These are phyloP conservation scores for Nissolia schottii DNA, from an alignment of 306 rosid species.

Conservation along the genomic window DNA sequence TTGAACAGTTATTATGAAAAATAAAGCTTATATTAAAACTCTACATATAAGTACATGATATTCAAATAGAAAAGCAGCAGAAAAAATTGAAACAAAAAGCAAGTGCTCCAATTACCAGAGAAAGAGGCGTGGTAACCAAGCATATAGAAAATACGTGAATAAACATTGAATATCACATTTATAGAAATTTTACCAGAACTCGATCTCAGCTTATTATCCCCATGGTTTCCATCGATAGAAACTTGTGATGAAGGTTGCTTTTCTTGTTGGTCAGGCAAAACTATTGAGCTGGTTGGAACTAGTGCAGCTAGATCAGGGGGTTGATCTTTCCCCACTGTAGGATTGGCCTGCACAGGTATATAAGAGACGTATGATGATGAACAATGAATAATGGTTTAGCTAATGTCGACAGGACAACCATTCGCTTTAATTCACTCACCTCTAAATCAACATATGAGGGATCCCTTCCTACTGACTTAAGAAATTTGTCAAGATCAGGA, in stretches of 20 bases:
- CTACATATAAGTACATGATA: too few relatives aligned
- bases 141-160: neutral
- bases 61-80: too few relatives aligned
- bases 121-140: neutral
- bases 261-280: conserved; percentile 39
- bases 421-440: conserved; percentile 36
- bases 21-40: too few relatives aligned
- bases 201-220: conserved; percentile 7
- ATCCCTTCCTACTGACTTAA: conserved; percentile 59
- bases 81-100: neutral
- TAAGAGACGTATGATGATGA: neutral
- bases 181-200: conserved; percentile 31
- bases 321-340: conserved; percentile 64
- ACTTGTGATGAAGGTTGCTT: conserved; percentile 38
- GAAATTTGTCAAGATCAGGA: conserved; percentile 54
- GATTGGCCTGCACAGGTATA: conserved; percentile 52
- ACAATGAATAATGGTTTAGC: neutral
- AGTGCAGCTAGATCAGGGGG: conserved; percentile 79
- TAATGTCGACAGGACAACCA: neutral
- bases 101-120: neutral
- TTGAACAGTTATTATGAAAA: too few relatives aligned
- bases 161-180: neutral
- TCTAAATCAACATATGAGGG: conserved; percentile 73
- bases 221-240: conserved; percentile 20
- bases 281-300: conserved; percentile 43